A percentile compares a stretch with the other conserved stretches of the same genome.
Evolutionary conservation across 2,329 filamentous ascomycete species (phyloP).

Genomic region (Botrytis medusae): DNA sequence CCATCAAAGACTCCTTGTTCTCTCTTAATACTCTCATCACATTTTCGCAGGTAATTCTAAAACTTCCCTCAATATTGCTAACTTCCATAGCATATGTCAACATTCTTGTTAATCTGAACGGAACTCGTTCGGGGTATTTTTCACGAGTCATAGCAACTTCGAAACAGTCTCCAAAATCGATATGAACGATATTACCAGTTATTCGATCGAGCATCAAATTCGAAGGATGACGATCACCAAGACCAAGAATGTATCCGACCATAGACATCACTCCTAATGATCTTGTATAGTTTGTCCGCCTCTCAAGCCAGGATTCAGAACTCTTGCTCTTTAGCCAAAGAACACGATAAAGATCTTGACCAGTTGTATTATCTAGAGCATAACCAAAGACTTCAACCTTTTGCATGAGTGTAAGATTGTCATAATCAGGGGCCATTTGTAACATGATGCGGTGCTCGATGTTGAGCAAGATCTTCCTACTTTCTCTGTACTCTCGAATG

Average conservation of each 20-base stretch:
- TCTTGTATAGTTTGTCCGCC: constrained; percentile 97
- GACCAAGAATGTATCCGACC: constrained; percentile 98
- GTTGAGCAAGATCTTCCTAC: constrained; percentile 93
- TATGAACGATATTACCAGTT: constrained; percentile 96
- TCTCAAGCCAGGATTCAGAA: constrained; percentile 95
- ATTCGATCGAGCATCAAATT: constrained; percentile 97
- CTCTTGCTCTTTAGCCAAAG: constrained; percentile 99
- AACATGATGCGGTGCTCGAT: constrained; percentile 99
- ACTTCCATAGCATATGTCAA: constrained; percentile 99
- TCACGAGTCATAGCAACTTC: constrained; percentile 99
- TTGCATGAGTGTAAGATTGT: constrained; percentile 98
- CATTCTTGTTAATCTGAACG: constrained; percentile 97
- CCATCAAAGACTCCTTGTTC: constrained; percentile 98
- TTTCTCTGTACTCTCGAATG: constrained; percentile 96
- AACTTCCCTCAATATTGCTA: constrained; percentile 98
- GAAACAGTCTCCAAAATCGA: constrained; percentile 99
- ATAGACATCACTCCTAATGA: constrained; percentile 99
- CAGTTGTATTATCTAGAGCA: constrained; percentile 97
- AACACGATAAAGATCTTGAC: constrained; percentile 96
- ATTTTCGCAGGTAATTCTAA: constrained; percentile 96
- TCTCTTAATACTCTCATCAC: constrained; percentile 95
- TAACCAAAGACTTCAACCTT: constrained; percentile 99
- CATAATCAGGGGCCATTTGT: constrained; percentile 98
- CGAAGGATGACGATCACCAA: constrained; percentile 94
- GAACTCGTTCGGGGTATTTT: constrained; percentile 96